phyloP scores from a whole-genome alignment of 2,329 filamentous ascomycete genomes.

The Microdochium trichocladiopsis region DNA sequence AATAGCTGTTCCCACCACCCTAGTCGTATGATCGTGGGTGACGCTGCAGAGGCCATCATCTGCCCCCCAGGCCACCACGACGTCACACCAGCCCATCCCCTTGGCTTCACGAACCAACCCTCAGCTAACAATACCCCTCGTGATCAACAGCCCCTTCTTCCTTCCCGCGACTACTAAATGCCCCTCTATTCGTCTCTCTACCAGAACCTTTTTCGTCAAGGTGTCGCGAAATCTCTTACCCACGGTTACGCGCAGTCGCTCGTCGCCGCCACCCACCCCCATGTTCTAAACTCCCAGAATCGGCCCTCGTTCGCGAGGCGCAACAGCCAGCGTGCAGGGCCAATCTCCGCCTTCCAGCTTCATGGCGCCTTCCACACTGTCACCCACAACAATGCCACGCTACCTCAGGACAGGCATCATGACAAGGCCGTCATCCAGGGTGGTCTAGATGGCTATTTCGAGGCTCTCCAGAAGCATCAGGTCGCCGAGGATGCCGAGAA shows the following conservation, averaged over 20 bases:
- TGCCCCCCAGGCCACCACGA: neutral
- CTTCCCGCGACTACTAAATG: conserved; percentile 80
- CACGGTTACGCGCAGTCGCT: conserved; percentile 98
- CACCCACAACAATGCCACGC: conserved; percentile 40
- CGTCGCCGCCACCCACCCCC: conserved; percentile 82
- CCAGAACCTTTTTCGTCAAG: conserved; percentile 88
- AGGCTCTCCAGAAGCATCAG: conserved; percentile 69
- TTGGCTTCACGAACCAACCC: neutral
- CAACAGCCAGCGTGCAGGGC: conserved; percentile 46
- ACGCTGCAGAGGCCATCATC: too few species aligned
- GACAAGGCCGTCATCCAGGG: conserved; percentile 46
- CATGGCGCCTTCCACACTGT: conserved; percentile 69
- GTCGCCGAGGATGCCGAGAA: conserved; percentile 53
- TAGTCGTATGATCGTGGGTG: too few species aligned
- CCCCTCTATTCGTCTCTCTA: conserved; percentile 63
- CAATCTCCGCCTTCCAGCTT: conserved; percentile 57
- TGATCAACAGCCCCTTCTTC: conserved; percentile 42
- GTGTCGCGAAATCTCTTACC: conserved; percentile 92
- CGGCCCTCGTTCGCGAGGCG: conserved; percentile 55
- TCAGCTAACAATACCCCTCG: conserved; percentile 16
- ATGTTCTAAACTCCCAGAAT: conserved; percentile 69
- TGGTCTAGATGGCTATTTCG: conserved; percentile 84
- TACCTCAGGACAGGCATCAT: conserved; percentile 50
- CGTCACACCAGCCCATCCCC: neutral
- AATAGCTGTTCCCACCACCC: conserved; percentile 2